These are phyloP conservation scores for Tremellales sp. DNA, from an alignment of 1,284 basidiomycete species.

Conservation along the genomic window DNA sequence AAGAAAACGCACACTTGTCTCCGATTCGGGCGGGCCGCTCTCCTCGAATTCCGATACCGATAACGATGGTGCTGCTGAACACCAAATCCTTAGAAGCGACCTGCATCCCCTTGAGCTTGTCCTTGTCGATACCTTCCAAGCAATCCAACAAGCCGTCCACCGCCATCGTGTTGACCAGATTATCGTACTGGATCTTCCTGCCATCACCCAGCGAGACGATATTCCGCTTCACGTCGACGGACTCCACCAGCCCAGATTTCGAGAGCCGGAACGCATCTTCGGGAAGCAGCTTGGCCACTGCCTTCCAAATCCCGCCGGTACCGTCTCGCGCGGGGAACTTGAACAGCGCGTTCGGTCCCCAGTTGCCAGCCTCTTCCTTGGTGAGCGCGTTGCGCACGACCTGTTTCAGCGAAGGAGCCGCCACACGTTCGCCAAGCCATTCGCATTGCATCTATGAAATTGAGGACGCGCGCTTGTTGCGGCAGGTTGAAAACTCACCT, in stretches of 20 bases:
- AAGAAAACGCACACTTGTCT: slow-evolving; percentile 50
- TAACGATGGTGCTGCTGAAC: slow-evolving; percentile 54
- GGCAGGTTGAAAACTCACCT: slow-evolving; percentile 25
- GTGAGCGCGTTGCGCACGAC: slow-evolving; percentile 54
- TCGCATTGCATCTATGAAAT: slow-evolving; percentile 54
- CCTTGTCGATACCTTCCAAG: slow-evolving; percentile 17
- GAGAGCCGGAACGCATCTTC: slow-evolving; percentile 47
- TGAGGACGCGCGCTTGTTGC: background rate
- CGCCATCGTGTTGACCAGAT: slow-evolving; percentile 52
- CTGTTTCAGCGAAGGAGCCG: slow-evolving; percentile 53
- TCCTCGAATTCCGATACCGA: slow-evolving; percentile 54
- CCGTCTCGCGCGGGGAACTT: slow-evolving; percentile 54
- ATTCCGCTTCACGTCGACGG: slow-evolving; percentile 49
- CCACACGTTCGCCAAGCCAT: slow-evolving; percentile 57
- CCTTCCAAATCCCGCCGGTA: slow-evolving; percentile 56
- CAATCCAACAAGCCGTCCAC: slow-evolving; percentile 50
- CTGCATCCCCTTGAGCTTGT: slow-evolving; percentile 38
- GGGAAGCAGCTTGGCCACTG: slow-evolving; percentile 52
- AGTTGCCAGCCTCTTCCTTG: slow-evolving; percentile 54
- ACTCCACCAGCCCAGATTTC: slow-evolving; percentile 41
- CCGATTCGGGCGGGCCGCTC: slow-evolving; percentile 52
- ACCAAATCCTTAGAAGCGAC: slow-evolving; percentile 49
- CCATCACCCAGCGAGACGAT: slow-evolving; percentile 50
- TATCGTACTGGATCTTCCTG: slow-evolving; percentile 49
- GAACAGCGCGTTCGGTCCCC: slow-evolving; percentile 57